Evolutionary conservation across 208 protist genomes (phyloP), one percentile per base, ranked within the genome.

Genomic region (Hexamita inflata): DNA sequence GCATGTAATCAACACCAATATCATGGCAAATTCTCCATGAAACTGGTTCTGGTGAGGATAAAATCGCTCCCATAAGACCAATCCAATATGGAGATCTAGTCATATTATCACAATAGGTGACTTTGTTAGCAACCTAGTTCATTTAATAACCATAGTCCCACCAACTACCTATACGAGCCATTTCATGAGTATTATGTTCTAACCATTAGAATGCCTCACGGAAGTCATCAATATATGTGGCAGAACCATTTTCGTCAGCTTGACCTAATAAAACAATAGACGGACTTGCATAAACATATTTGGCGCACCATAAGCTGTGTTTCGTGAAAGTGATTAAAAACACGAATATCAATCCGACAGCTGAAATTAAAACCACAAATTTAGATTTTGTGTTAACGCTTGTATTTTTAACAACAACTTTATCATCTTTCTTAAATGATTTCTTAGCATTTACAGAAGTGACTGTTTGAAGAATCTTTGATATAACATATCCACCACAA

Each of bases 241-340:
- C 11, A 4, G 2, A 13, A 19, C 74, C 76, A 42, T 75, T n/a
- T 13, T 24, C 38, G 19, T 15, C 1, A 38, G 19, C 29, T 29
- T 11, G 19, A 30, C 29, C 70, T 29, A 73, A 29, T 19, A 86
- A 41, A 11, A 86, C 75, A 38, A 88, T 79, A 26, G 82, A 86
- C 15, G 83, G 83, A 13, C 87, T 91, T 1, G 90, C 93, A 81
- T 94, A 94, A 0, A 88, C 87, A 49, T 88, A 82, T 29, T 81
- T 76, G 15, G 90, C 90, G 4, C 91, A 85, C 38, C 70, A 81
- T 24, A 82, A n/a, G n/a, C 59, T 58, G 57, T 81, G 78, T 11
- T 35, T 19, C 1, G n/a, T 59, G 75, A 78, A 80, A 29, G 53
- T 9, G 26, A 59, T 9, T 34, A 78, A 40, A 53, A 77, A 77